Evolutionary conservation across 768 basidiomycete genomes (phyloP).

Genomic region (Hortiboletus flavorubellus): DNA sequence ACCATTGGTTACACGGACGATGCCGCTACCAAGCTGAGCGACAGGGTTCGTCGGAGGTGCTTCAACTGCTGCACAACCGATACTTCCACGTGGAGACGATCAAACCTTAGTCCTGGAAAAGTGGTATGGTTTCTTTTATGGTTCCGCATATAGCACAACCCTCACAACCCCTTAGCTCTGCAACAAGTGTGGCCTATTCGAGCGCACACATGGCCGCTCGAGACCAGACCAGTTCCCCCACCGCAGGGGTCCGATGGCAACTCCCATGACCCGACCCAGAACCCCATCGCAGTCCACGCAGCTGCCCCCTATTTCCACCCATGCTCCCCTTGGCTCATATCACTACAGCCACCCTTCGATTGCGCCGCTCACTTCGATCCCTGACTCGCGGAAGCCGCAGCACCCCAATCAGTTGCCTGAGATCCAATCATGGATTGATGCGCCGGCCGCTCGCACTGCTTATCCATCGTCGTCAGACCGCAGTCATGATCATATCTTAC

Average conservation of each 20-base stretch:
- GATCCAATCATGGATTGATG: conserved; percentile 47
- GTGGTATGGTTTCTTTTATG: conserved; percentile 41
- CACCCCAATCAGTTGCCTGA: conserved; percentile 42
- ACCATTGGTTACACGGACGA: conserved; percentile 64
- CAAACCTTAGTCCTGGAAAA: conserved; percentile 77
- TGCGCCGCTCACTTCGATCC: conserved; percentile 41
- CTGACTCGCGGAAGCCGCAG: conserved; percentile 33
- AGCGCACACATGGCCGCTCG: conserved; percentile 75
- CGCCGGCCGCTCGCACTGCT: conserved; percentile 26
- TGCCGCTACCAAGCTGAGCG: conserved; percentile 75
- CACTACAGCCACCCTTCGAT: conserved; percentile 53
- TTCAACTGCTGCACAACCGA: conserved; percentile 87
- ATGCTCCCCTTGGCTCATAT: conserved; percentile 42
- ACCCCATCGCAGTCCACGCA: conserved; percentile 47
- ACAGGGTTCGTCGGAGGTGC: conserved; percentile 71
- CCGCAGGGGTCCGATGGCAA: conserved; percentile 66
- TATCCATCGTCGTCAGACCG: conserved; percentile 31
- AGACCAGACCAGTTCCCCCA: conserved; percentile 81
- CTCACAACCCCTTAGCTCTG: conserved; percentile 33
- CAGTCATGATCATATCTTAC: conserved; percentile 27
- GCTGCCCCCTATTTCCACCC: conserved; percentile 44
- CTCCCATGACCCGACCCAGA: conserved; percentile 44
- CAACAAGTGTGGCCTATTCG: conserved; percentile 76
- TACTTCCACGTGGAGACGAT: conserved; percentile 77
- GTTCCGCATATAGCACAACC: conserved; percentile 1